These are phyloP conservation scores for Kwoniella botswanensis DNA, from an alignment of 768 basidiomycete genomes.

Conservation along the genomic window DNA sequence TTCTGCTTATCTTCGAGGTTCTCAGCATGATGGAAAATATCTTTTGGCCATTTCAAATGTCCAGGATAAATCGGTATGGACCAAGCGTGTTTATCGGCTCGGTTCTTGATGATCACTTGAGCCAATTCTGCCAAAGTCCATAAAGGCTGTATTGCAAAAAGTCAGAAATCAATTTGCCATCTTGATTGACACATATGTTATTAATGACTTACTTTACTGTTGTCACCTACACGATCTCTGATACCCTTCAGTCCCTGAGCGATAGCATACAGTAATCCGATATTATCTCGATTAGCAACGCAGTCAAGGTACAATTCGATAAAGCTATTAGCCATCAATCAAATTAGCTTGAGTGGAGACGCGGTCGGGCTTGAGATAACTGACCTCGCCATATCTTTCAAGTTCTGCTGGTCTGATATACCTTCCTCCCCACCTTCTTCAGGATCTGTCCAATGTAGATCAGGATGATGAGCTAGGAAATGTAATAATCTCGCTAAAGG, in stretches of 20 bases:
- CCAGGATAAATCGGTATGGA: constrained; percentile 77
- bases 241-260: constrained; percentile 85
- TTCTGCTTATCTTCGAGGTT: constrained; percentile 21
- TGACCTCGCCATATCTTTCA: constrained; percentile 81
- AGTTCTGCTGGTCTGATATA: constrained; percentile 56
- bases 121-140: constrained; percentile 87
- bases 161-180: not conserved
- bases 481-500: constrained; percentile 85
- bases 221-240: constrained; percentile 71
- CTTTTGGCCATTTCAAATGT: constrained; percentile 75
- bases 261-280: constrained; percentile 80
- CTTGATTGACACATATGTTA: not conserved
- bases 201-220: constrained; percentile 68
- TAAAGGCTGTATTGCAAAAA: constrained; percentile 67
- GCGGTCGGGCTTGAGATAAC: constrained; percentile 44
- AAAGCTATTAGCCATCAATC: constrained; percentile 66
- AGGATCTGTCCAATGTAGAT: constrained; percentile 67
- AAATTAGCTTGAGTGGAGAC: not conserved
- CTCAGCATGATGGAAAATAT: constrained; percentile 73
- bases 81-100: constrained; percentile 73
- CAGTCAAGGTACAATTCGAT: constrained; percentile 84
- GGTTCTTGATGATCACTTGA: constrained; percentile 78
- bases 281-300: constrained; percentile 76
- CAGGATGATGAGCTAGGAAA: constrained; percentile 90
- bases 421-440: constrained; percentile 19